Evolutionary conservation across 2,329 filamentous ascomycete genomes (phyloP), one percentile per base, ranked within the genome.

Genomic region (Tolypocladium endophyticum): DNA sequence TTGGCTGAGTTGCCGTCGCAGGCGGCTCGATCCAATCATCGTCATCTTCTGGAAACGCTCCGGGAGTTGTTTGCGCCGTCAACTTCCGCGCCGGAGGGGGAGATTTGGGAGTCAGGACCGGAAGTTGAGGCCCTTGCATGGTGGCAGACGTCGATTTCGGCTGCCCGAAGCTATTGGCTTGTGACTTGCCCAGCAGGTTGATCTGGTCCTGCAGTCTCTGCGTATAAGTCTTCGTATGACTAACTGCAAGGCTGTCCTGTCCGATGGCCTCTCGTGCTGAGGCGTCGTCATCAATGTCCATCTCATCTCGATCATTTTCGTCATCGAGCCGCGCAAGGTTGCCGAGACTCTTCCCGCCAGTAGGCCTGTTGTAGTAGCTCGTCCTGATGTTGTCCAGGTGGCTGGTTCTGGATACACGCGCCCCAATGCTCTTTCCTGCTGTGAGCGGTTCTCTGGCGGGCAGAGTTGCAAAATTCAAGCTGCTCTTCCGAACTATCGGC

Each of bases 121-220:
- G 77, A 74, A 20, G 68, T 62, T 39, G 70, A 70, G 35, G 71
- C 64, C 18, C 73, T 63, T 3, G 76, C 72, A 11, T 73, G 11
- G 78, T 55, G 30, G 38, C 38, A 4, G 55, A 28, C 1, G 9
- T 73, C 1, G 77, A 79, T 61, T 82, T 84, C 1, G 81, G 78
- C 20, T 75, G 71, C 43, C 79, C 75, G 23, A 76, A 69, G 56
- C 75, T 74, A 53, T 73, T 77, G 6, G 80, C 72, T 61, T 84
- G 82, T 0, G 79, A 78, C 65, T 87, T 83, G 20, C 84, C 84
- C 56, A 87, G 76, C 76, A 83, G 82, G 68, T 87, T 96, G 67
- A 99, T 97, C 67, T 92, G 91, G 67, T 97, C 93, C 64, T 96
- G 92, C 20, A 99, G 79, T 52, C 90, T 82, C 72, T 97, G 92